Evolutionary conservation across 441 rosid genomes (phyloP).

Genomic region (Gossypium aridum): DNA sequence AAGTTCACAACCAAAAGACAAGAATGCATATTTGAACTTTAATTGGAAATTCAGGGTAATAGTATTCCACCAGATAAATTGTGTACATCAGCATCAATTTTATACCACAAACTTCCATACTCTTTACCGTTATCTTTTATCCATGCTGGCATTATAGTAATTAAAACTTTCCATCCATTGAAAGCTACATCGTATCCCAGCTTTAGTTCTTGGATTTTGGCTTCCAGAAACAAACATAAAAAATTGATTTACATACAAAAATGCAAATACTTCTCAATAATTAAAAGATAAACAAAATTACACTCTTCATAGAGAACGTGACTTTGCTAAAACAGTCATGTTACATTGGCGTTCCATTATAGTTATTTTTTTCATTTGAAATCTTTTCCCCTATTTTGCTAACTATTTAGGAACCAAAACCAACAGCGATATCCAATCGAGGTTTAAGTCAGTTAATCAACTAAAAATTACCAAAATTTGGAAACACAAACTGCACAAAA

Average conservation of each 20-base stretch:
- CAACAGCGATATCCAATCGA: background rate
- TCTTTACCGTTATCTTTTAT: background rate
- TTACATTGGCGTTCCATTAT: background rate
- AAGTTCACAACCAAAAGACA: background rate
- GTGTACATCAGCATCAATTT: background rate
- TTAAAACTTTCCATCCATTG: background rate
- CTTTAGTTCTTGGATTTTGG: background rate
- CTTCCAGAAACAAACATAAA: background rate
- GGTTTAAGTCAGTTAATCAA: background rate
- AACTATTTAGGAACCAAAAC: background rate
- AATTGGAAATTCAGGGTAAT: background rate
- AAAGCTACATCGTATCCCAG: background rate
- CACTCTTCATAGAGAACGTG: background rate
- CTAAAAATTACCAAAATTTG: background rate
- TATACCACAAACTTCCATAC: background rate
- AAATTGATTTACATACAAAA: background rate
- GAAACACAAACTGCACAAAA: background rate
- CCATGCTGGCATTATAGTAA: background rate
- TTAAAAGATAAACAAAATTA: background rate
- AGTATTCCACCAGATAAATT: background rate
- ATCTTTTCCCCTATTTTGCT: background rate
- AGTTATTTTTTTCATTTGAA: background rate
- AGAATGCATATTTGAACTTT: background rate
- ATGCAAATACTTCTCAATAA: no score
- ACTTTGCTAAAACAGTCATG: background rate